Evolutionary conservation across 2,329 filamentous ascomycete genomes (phyloP).

Genomic region (Cercospora nicotianae): DNA sequence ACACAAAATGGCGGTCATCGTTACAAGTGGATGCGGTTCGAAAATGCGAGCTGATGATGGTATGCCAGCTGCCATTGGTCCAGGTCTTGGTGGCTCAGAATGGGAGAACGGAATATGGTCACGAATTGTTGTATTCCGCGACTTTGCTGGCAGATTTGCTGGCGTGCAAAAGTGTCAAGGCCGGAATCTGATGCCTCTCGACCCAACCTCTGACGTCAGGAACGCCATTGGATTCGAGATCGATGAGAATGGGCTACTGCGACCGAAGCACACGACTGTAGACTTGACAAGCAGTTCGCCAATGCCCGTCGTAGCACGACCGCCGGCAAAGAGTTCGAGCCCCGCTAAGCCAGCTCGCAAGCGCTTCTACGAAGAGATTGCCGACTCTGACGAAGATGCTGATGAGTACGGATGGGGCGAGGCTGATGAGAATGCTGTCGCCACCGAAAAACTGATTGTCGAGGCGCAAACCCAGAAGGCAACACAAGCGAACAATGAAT

Average conservation of each 20-base stretch:
- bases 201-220: slow-evolving; percentile 44
- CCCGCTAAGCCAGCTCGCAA: slow-evolving; percentile 47
- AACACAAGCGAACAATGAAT: neutral
- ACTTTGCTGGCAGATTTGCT: slow-evolving; percentile 55
- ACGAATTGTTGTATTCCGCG: slow-evolving; percentile 74
- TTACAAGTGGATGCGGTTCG: slow-evolving; percentile 80
- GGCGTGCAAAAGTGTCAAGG: slow-evolving; percentile 49
- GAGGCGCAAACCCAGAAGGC: neutral
- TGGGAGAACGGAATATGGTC: slow-evolving; percentile 80
- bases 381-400: slow-evolving; percentile 61
- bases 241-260: slow-evolving; percentile 46
- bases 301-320: neutral
- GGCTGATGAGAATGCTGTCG: slow-evolving; percentile 57
- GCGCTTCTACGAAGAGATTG: slow-evolving; percentile 58
- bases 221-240: slow-evolving; percentile 53
- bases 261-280: slow-evolving; percentile 29
- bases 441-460: slow-evolving; percentile 3
- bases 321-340: slow-evolving; percentile 6
- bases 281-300: slow-evolving; percentile 23
- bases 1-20: slow-evolving; percentile 69
- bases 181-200: slow-evolving; percentile 35
- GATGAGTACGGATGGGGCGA: slow-evolving; percentile 73
- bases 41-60: slow-evolving; percentile 61
- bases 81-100: slow-evolving; percentile 70
- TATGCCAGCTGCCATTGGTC: slow-evolving; percentile 66